Base-by-base conservation (phyloP, 768 basidiomycete genomes). In the Calocera cornea region DNA sequence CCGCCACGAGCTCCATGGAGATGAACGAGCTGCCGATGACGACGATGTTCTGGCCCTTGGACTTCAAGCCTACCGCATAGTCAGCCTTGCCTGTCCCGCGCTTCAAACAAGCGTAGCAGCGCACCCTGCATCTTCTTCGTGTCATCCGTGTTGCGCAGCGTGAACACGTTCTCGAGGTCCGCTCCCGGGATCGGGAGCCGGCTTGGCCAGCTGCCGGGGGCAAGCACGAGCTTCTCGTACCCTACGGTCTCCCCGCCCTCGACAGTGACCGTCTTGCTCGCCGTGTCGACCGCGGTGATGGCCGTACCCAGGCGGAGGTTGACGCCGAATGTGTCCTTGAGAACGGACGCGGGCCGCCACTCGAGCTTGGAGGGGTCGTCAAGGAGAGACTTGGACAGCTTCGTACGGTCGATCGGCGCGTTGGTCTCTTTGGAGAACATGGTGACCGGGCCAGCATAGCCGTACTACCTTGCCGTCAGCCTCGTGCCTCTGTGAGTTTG, bases 1-100 rank as follows among this genome's bases (percentile, higher is more conserved):
- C 88, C n/a, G 80, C 82, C 7, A 91, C 90, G n/a, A 92, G 79
- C 75, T 94, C 90, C 91, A 97, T 91, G 67, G 88, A 86, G 72
- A 97, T 97, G 79, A 95, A 97, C 16, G 88, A 90, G 64, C 86
- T 88, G 1, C 94, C 94, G 70, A 95, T 87, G 14, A 95, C 83
- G 34, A 92, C 91, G 68, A 88, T 75, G 64, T 80, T 80, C 76
- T 92, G 89, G 36, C 88, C 87, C 70, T 90, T 60, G 27, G 2
- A 7, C 54, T 60, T 60, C 11, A 60, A 27, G 31, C 54, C 54
- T 60, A 33, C 2, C 31, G 16, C 11, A 19, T 8, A 7, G 44
- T 47, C 19, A 41, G 68, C 67, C 64, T 65, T 65, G 54, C 24
- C 54, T 19, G 54, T 5, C 19, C 44, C 5, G 16, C 44, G 3